Base-by-base conservation (phyloP, 306 rosid genomes). In the Ammopiptanthus mongolicus region DNA sequence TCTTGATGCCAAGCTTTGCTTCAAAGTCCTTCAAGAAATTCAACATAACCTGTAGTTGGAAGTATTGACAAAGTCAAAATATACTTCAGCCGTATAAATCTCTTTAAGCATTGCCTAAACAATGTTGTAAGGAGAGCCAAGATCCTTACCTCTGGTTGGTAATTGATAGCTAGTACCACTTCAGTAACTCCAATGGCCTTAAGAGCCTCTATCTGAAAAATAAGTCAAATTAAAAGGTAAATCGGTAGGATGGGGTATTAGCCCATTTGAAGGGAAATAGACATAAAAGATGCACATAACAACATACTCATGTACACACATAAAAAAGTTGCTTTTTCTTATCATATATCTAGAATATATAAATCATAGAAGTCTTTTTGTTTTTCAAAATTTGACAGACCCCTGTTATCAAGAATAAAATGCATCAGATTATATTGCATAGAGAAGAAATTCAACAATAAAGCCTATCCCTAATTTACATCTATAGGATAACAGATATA, bases 101-200 rank as follows among this genome's bases (percentile, higher is more conserved):
- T 70, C 69, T 39, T 29, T 58, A 21, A 75, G 39, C n/a, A 58
- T 69, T 51, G 79, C 75, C 39, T 33, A 65, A 78, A 78, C 52
- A 33, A 18, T 37, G 56, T 9, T 22, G 69, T 39, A 17, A 48
- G 48, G 59, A 65, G 52, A 57, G 71, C 42, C 13, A 2, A 25
- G 17, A 50, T 74, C 57, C 44, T 65, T 86, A 92, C 98, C 97
- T 96, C 98, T 76, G 99, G 99, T 85, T 96, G 99, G 82, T 96
- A 96, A 84, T 96, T 96, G 89, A 96, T 96, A 60, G 99, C 99
- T 73, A 96, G 78, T 79, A 96, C 97, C 78, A 96, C 99, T 86
- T 96, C 99, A 53, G 41, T 82, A 72, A 96, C 99, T 66, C 99
- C 99, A 77, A 86, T 73, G 65, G 96, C 92, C 90, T 96, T 90